Evolutionary conservation across 495 filamentous ascomycete species (phyloP).

Genomic region (Trichoderma parareesei): DNA sequence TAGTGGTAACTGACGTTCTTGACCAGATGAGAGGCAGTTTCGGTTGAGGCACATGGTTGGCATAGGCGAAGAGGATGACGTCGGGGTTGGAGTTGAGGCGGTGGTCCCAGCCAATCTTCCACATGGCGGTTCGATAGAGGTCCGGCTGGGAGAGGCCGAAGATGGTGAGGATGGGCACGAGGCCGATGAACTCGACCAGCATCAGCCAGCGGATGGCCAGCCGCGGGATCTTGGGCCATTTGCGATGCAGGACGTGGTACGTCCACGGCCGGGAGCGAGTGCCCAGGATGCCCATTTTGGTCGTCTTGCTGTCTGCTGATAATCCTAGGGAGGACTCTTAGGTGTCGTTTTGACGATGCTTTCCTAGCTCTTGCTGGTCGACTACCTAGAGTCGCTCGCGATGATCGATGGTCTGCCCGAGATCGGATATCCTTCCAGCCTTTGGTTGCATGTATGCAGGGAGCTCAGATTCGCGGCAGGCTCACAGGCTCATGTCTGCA

Average conservation of each 20-base stretch:
- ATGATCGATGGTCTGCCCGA: not conserved
- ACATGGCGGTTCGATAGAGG: constrained; percentile 68
- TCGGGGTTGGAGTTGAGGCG: constrained; percentile 77
- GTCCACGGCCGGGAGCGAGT: constrained; percentile 13
- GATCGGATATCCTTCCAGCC: not conserved
- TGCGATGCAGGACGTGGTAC: constrained; percentile 37
- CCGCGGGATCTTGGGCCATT: constrained; percentile 47
- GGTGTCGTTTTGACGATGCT: too few species aligned
- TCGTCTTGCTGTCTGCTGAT: too few species aligned
- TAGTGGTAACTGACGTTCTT: constrained; percentile 51
- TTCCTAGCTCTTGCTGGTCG: too few species aligned
- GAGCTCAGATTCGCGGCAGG: not conserved
- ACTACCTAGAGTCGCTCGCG: too few species aligned
- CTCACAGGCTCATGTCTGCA: not conserved
- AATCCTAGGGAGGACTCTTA: too few species aligned
- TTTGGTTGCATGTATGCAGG: not conserved
- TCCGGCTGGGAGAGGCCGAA: constrained; percentile 77
- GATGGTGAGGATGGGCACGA: constrained; percentile 64
- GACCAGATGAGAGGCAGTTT: constrained; percentile 74
- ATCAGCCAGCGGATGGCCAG: constrained; percentile 27
- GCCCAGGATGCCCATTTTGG: constrained; percentile 5
- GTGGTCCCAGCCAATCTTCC: constrained; percentile 70
- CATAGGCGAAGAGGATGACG: constrained; percentile 62
- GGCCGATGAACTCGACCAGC: constrained; percentile 58
- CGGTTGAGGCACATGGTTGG: constrained; percentile 61